These are phyloP conservation scores for Capsella rubella DNA, from an alignment of 441 rosid genomes.

Conservation along the genomic window DNA sequence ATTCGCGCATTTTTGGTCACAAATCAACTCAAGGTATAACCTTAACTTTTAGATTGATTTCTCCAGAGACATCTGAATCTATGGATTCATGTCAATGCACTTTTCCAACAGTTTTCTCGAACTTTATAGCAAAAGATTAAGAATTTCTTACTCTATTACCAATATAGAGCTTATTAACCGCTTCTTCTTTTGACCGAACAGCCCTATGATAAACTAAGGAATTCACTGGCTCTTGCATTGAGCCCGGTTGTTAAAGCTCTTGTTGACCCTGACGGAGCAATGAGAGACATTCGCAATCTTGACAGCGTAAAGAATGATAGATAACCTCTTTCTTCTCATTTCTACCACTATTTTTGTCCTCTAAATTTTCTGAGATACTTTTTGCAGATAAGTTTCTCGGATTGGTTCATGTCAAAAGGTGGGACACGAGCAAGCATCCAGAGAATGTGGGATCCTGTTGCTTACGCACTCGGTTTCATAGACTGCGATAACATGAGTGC, in stretches of 20 bases:
- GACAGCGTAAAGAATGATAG: slow-evolving; percentile 69
- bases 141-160: background rate
- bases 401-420: slow-evolving; percentile 98
- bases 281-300: slow-evolving; percentile 84
- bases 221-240: slow-evolving; percentile 91
- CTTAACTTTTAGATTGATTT: background rate
- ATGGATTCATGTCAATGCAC: slow-evolving; percentile 12
- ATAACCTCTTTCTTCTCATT: slow-evolving; percentile 8
- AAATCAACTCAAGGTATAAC: slow-evolving; percentile 81
- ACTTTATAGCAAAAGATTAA: slow-evolving; percentile 8
- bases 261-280: slow-evolving; percentile 87
- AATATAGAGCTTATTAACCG: background rate
- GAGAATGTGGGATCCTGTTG: slow-evolving; percentile 99
- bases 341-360: slow-evolving; percentile 3
- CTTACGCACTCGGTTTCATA: slow-evolving; percentile 96
- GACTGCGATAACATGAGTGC: slow-evolving; percentile 99
- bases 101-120: slow-evolving; percentile 5
- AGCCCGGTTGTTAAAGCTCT: slow-evolving; percentile 97
- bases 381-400: slow-evolving; percentile 90
- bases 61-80: slow-evolving; percentile 3
- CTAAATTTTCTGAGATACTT: slow-evolving; percentile 19
- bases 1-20: slow-evolving; percentile 86
- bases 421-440: slow-evolving; percentile 90
- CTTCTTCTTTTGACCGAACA: slow-evolving; percentile 43
- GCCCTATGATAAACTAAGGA: slow-evolving; percentile 96